Evolutionary conservation across 1,284 basidiomycete species (phyloP).

Genomic region (Rugosomyces carneus): DNA sequence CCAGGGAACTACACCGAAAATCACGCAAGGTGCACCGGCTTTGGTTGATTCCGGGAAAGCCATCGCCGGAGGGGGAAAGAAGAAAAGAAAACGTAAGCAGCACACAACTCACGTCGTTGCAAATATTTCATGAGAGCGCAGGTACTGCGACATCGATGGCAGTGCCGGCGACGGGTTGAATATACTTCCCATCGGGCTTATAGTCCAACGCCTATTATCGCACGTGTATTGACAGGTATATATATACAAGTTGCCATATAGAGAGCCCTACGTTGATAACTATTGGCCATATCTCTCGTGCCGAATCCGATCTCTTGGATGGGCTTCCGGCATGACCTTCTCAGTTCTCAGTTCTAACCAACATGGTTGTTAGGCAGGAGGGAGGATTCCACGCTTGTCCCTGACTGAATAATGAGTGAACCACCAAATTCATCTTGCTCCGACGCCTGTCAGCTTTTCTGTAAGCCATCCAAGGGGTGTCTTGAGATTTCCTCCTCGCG

Average conservation of each 20-base stretch:
- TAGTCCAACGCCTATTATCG: conserved; percentile 2
- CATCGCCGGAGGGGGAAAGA: conserved; percentile 51
- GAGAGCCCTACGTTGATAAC: neutral
- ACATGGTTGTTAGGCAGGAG: neutral
- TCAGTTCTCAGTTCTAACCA: neutral
- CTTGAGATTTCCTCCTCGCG: conserved; percentile 55
- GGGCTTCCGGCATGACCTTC: neutral
- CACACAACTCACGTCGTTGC: neutral
- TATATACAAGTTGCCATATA: conserved; percentile 2
- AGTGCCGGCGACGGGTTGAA: conserved; percentile 21
- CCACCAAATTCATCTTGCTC: conserved; percentile 35
- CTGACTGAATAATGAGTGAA: neutral
- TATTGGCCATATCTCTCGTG: neutral
- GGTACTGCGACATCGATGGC: conserved; percentile 29
- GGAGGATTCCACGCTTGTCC: neutral
- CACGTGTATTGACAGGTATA: conserved; percentile 1
- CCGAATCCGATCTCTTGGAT: neutral
- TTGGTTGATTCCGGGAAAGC: conserved; percentile 44
- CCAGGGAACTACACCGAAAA: conserved; percentile 38
- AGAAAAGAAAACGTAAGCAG: conserved; percentile 62
- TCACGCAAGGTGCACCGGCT: conserved; percentile 29
- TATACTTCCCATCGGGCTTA: neutral
- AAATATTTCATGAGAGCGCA: conserved; percentile 9
- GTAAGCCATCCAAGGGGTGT: conserved; percentile 77
- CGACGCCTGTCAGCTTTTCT: conserved; percentile 61